Evolutionary conservation across 2,329 filamentous ascomycete species (phyloP).

Genomic region (Pseudogymnoascus sp.): DNA sequence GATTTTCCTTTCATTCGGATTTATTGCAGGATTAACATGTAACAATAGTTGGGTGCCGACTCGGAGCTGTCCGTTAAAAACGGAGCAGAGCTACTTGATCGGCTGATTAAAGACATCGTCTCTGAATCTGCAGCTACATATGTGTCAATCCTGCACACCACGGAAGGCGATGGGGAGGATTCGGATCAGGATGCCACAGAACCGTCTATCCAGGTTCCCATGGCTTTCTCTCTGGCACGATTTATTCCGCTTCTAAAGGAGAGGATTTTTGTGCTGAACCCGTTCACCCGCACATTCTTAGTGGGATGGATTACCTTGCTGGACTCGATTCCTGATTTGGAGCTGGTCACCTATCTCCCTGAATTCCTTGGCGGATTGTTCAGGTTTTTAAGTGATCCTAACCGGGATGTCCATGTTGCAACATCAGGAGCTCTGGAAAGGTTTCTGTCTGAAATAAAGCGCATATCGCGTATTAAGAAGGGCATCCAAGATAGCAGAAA

Average conservation of each 20-base stretch:
- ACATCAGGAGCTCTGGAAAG: conserved; percentile 84
- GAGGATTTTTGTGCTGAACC: conserved; percentile 87
- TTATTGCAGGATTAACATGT: conserved; percentile 13
- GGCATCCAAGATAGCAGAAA: conserved; percentile 82
- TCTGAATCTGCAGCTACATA: conserved; percentile 93
- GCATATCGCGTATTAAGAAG: conserved; percentile 86
- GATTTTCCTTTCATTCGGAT: conserved; percentile 15
- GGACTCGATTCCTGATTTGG: conserved; percentile 93
- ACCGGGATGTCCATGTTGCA: conserved; percentile 87
- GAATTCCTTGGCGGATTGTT: conserved; percentile 85
- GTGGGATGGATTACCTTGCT: conserved; percentile 93
- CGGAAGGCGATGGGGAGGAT: conserved; percentile 42
- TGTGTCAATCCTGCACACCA: conserved; percentile 72
- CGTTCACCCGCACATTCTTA: conserved; percentile 88
- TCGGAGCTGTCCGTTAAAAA: conserved; percentile 97
- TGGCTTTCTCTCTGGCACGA: conserved; percentile 80
- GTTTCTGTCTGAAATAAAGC: conserved; percentile 88
- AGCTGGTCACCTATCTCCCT: conserved; percentile 85
- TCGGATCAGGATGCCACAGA: conserved; percentile 40
- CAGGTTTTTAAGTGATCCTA: conserved; percentile 85
- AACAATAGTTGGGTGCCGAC: conserved; percentile 74
- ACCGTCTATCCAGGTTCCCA: conserved; percentile 51
- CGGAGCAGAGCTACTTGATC: conserved; percentile 87
- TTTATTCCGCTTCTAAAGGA: conserved; percentile 94
- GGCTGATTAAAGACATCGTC: conserved; percentile 92